Conservation (phyloP, 352 stramenopile species). For the Saprolegnia parasitica region DNA sequence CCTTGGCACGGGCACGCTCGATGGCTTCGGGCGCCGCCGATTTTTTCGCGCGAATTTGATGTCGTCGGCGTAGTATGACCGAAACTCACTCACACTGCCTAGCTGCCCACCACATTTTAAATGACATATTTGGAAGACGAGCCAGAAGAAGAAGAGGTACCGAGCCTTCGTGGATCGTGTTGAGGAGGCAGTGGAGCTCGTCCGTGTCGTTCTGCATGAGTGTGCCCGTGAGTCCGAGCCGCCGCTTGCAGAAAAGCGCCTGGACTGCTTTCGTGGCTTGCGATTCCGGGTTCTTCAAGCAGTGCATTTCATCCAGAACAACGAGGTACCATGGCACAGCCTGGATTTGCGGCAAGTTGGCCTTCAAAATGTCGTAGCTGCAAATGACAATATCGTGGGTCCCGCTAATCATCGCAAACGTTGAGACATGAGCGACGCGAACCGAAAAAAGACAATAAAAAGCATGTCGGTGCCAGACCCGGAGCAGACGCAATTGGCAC, state of each 20-base stretch:
- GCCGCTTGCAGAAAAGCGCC: conserved; percentile 14
- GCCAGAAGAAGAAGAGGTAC: conserved; percentile 4
- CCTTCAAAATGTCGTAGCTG: conserved; percentile 60
- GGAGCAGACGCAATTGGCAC: too few relatives aligned
- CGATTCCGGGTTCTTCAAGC: conserved; percentile 70
- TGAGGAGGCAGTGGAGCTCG: conserved; percentile 69
- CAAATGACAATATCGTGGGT: conserved; percentile 78
- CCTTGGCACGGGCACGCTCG: conserved; percentile 56
- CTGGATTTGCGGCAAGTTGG: conserved; percentile 1
- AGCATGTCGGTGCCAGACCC: too few relatives aligned
- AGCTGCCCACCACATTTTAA: conserved; percentile 40
- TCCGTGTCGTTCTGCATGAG: conserved; percentile 44
- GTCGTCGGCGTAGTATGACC: conserved; percentile 69
- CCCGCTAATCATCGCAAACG: conserved; percentile 47
- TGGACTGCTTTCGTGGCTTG: conserved; percentile 26
- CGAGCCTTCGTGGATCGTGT: conserved; percentile 44
- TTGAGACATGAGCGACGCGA: background rate
- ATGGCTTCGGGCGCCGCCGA: conserved; percentile 59
- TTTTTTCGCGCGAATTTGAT: conserved; percentile 84
- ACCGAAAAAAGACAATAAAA: too few relatives aligned
- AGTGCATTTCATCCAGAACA: conserved; percentile 86
- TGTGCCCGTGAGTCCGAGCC: conserved; percentile 27
- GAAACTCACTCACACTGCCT: conserved; percentile 61
- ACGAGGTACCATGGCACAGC: conserved; percentile 45
- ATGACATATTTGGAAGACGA: too few relatives aligned